Conservation (phyloP, 2,329 filamentous ascomycete species). For the Alternaria atra region DNA sequence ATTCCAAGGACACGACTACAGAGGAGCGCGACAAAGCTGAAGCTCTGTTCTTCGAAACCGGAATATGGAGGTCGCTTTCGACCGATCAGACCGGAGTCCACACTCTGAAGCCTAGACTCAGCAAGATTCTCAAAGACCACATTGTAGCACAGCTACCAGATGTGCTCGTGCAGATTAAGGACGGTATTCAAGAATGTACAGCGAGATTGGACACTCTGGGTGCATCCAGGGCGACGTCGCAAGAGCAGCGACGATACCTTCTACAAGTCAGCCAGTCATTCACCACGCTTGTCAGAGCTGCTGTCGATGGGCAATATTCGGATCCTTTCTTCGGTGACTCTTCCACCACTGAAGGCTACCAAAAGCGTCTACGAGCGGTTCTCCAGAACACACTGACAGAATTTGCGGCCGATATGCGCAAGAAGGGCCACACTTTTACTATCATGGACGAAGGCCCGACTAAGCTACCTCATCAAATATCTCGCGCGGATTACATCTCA, state of each 20-base stretch:
- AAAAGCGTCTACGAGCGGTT: constrained; percentile 32
- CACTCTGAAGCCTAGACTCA: constrained; percentile 28
- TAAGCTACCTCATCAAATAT: constrained; percentile 12
- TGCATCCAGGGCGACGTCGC: constrained; percentile 52
- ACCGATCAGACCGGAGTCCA: constrained; percentile 30
- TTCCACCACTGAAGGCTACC: constrained; percentile 18
- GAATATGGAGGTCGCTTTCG: constrained; percentile 50
- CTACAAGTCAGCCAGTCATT: constrained; percentile 56
- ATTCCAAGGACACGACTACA: constrained; percentile 27
- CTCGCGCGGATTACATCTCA: constrained; percentile 29
- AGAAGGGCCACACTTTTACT: constrained; percentile 20
- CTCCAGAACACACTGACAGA: constrained; percentile 32
- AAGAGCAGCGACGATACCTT: constrained; percentile 61
- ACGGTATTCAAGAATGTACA: constrained; percentile 27
- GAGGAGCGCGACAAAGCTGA: constrained; percentile 53
- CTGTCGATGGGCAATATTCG: constrained; percentile 57
- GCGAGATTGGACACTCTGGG: constrained; percentile 59
- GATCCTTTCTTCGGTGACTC: constrained; percentile 59
- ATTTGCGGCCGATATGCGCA: constrained; percentile 26
- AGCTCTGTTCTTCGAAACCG: constrained; percentile 43
- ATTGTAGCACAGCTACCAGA: constrained; percentile 33
- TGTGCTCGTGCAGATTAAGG: constrained; percentile 36
- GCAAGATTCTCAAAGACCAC: constrained; percentile 33
- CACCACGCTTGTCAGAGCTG: constrained; percentile 55
- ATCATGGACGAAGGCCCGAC: constrained; percentile 22